phyloP scores from a whole-genome alignment of 345 rosid genomes.

The Eucalyptus camaldulensis region DNA sequence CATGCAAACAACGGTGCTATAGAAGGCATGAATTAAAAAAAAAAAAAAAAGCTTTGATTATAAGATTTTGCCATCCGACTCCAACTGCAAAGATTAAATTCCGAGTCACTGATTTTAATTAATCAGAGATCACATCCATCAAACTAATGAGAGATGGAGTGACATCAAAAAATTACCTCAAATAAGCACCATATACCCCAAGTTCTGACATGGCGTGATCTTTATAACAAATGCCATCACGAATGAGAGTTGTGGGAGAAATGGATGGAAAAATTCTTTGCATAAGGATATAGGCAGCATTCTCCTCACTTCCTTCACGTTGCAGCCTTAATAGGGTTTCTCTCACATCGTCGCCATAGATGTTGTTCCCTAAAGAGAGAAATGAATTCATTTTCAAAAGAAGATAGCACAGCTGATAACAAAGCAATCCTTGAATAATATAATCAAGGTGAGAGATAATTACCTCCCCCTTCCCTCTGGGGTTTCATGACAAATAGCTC shows the following conservation, averaged over 20 bases:
- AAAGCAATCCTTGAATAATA: neutral
- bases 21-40: neutral
- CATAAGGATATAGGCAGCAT: constrained; percentile 95
- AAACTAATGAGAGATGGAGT: neutral
- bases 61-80: neutral
- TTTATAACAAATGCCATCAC: constrained; percentile 61
- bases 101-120: neutral
- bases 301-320: constrained; percentile 49
- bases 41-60: neutral
- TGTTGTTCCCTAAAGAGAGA: constrained; percentile 51
- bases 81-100: neutral
- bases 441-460: neutral
- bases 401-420: neutral
- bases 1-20: neutral
- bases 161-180: constrained; percentile 36
- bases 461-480: constrained; percentile 99
- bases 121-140: neutral
- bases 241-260: constrained; percentile 52
- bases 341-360: constrained; percentile 76
- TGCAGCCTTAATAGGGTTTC: constrained; percentile 58
- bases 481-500: constrained; percentile 88
- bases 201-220: constrained; percentile 81
- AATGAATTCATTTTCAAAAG: neutral
- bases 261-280: constrained; percentile 84
- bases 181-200: constrained; percentile 77